These are phyloP conservation scores for Quaeritorhiza haematococci DNA, from an alignment of 371 early-diverging fungal species.

Conservation along the genomic window DNA sequence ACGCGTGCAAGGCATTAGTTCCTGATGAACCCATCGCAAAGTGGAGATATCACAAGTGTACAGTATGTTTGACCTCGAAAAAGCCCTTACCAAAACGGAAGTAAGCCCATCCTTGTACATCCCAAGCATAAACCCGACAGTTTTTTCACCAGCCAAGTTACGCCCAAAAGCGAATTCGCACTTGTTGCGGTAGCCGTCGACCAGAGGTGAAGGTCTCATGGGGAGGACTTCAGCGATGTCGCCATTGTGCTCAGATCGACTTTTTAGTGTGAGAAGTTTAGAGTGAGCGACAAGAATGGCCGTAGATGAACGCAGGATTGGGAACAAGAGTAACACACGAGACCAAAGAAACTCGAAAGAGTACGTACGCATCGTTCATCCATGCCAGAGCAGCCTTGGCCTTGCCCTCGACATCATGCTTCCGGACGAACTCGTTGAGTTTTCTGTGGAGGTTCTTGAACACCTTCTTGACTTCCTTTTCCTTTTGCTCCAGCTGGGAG, in stretches of 20 bases:
- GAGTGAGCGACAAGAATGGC: not conserved
- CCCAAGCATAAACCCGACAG: constrained; percentile 73
- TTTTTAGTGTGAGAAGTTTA: no score
- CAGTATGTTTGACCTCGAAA: not conserved
- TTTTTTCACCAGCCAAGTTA: constrained; percentile 46
- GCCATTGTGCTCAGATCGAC: no score
- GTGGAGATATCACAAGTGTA: no score
- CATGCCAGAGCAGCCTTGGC: constrained; percentile 14
- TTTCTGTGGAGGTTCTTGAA: constrained; percentile 20
- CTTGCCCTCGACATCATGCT: not conserved
- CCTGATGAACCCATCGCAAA: no score
- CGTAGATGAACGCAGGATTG: constrained; percentile 1
- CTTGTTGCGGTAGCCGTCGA: constrained; percentile 69
- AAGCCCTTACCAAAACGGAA: constrained; percentile 37
- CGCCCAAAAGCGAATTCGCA: constrained; percentile 77
- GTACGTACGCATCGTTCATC: constrained; percentile 9
- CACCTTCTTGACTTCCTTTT: constrained; percentile 10
- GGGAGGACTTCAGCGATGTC: no score
- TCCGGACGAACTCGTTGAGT: constrained; percentile 16
- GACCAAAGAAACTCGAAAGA: not conserved
- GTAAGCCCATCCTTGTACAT: constrained; percentile 57
- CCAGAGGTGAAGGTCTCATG: constrained; percentile 60
- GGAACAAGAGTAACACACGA: not conserved
- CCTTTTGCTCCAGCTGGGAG: constrained; percentile 36
- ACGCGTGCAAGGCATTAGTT: no score